These are phyloP conservation scores for Ceratobasidium sp. DNA, from an alignment of 1,284 basidiomycete species.

Conservation along the genomic window DNA sequence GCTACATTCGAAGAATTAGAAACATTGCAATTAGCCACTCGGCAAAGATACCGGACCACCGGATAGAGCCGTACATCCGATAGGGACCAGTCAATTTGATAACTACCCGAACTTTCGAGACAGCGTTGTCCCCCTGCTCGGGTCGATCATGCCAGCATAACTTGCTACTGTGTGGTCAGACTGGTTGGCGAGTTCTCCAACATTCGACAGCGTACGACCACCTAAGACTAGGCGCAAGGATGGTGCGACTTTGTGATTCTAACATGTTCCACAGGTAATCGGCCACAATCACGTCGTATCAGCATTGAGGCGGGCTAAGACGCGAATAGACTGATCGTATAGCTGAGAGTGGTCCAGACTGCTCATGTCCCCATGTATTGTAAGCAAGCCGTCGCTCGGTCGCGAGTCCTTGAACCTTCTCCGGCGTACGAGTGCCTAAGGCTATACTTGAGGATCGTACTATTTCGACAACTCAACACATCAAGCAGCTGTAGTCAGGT, in stretches of 20 bases:
- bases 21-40: no score
- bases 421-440: no score
- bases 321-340: slow-evolving; percentile 23
- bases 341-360: not conserved
- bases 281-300: slow-evolving; percentile 21
- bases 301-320: not conserved
- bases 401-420: no score
- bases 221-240: slow-evolving; percentile 37
- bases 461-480: no score
- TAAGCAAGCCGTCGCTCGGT: no score
- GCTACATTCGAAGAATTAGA: slow-evolving; percentile 54
- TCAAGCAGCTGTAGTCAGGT: no score
- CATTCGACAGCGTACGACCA: slow-evolving; percentile 45
- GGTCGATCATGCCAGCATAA: slow-evolving; percentile 43
- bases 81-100: slow-evolving; percentile 49
- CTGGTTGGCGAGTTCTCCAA: slow-evolving; percentile 26
- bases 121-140: slow-evolving; percentile 37
- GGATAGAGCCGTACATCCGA: slow-evolving; percentile 41
- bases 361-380: no score
- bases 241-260: slow-evolving; percentile 25
- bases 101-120: slow-evolving; percentile 44
- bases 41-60: slow-evolving; percentile 36
- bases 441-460: no score
- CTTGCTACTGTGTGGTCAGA: slow-evolving; percentile 8
- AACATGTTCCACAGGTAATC: slow-evolving; percentile 45